Evolutionary conservation across 768 basidiomycete species (phyloP).

Genomic region (Leucogyrophana mollusca): DNA sequence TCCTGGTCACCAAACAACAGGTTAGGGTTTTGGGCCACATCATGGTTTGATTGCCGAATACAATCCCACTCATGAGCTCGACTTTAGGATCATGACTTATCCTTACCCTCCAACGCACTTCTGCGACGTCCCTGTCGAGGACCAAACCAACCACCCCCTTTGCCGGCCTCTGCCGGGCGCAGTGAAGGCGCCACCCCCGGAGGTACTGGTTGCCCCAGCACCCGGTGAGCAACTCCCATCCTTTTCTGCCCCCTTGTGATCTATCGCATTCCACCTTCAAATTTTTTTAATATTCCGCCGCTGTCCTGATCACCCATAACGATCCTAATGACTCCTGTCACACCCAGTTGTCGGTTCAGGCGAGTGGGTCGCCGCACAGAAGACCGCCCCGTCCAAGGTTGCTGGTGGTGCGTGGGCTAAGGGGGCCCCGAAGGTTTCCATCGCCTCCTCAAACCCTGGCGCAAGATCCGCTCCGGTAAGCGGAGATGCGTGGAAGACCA

Average conservation of each 20-base stretch:
- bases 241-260: constrained; percentile 2
- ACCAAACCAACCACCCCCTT: constrained; percentile 34
- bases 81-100: constrained; percentile 25
- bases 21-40: constrained; percentile 15
- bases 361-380: constrained; percentile 22
- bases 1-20: constrained; percentile 21
- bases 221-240: constrained; percentile 26
- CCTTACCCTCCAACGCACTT: constrained; percentile 41
- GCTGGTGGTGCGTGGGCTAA: constrained; percentile 16
- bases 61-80: too few species aligned
- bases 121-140: constrained; percentile 39
- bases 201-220: constrained; percentile 20
- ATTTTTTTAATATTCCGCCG: not conserved
- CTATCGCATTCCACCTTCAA: constrained; percentile 2
- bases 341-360: constrained; percentile 27
- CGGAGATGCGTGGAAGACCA: too few species aligned
- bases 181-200: constrained; percentile 23
- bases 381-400: constrained; percentile 3
- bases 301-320: not conserved
- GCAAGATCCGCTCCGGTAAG: too few species aligned
- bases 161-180: constrained; percentile 44
- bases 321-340: not conserved
- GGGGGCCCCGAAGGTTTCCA: constrained; percentile 13
- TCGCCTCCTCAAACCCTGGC: constrained; percentile 9
- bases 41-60: too few species aligned